Evolutionary conservation across 306 rosid species (phyloP), one percentile per base, ranked within the genome.

Genomic region (Echinosophora koreensis): DNA sequence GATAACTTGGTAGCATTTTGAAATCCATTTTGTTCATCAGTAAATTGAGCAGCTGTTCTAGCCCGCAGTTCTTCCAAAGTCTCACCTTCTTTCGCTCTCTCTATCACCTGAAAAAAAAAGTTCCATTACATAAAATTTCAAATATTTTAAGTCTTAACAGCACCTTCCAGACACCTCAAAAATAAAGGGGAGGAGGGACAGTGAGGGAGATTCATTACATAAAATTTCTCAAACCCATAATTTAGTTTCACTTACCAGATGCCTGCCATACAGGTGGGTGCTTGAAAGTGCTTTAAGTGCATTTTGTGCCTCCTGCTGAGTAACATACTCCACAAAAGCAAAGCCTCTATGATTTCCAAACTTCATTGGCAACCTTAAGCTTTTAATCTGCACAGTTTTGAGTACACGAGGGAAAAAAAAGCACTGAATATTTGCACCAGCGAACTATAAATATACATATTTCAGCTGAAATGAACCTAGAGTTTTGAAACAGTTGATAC

Each of bases 41-140:
- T 63, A 63, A 91, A 89, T 76, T 89, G 99, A 17, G 89, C 88
- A 52, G 98, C 91, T 8, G 93, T 85, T 67, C 90, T 79, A 32
- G 92, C 92, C 16, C 94, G 87, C 44, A 91, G 80, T 71, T 95
- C 96, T 59, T 95, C 98, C 84, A 95, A 81, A 84, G 88, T 92
- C 87, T 92, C 99, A 1, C 89, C 89, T 89, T 90, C 99, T 68
- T 91, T 96, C 1, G 99, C 99, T 77, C 89, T 83, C 90, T 92
- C 98, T 32, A 96, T 77, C 62, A 89, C 90, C 99, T 96, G 91
- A 41, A 80, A 57, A 34, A 16, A 63, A 0, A 30, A 13, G 38
- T 62, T 13, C 61, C 71, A 51, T 49, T 44, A 62, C 71, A 51
- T 49, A 38, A 62, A 50, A 66, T 50, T 47, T 55, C 80, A 22